Base-by-base conservation (phyloP, 345 rosid genomes). In the Heritiera littoralis region DNA sequence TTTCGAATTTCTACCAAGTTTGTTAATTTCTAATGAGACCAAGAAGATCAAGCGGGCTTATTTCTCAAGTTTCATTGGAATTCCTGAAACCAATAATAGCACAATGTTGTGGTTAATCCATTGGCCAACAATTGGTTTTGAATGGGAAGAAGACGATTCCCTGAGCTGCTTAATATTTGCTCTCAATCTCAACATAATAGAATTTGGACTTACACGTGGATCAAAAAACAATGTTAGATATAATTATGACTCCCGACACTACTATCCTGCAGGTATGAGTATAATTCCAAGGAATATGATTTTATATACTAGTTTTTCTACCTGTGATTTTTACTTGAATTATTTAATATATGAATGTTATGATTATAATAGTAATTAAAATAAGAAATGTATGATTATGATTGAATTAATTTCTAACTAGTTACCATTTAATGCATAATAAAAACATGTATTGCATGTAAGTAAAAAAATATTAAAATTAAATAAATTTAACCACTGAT, bases 11-110 rank as follows among this genome's bases (percentile, higher is more conserved):
- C 68, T 74, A 79, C 68, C n/a, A 49, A 3, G 35, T 49, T 15
- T 82, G 75, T 20, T 58, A 32, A 48, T 63, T 35, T 58, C 17
- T 41, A 82, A 78, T 20, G 58, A 79, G 30, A 79, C 82, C 13
- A 61, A 28, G 43, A 32, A 71, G 1, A n/a, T 23, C 11, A 67
- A 5, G 32, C 70, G 73, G 68, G 45, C 54, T 4, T 82, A 82
- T 17, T 40, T 11, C n/a, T 79, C 84, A 51, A 75, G 7, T n/a
- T 78, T 67, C 76, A 38, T 45, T 14, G 77, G 81, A 7, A 61
- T 61, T 65, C 74, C 79, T 3, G 6, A 78, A 28, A 23, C 11
- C 3, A 10, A 14, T 1, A 40, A 9, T 9, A 23, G 77, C 55
- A 65, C 45, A 8, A 41, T 67, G 30, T 40, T 67, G 6, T 67